phyloP scores from a whole-genome alignment of 129 eudicot genomes.

The Pittosporum tobira region DNA sequence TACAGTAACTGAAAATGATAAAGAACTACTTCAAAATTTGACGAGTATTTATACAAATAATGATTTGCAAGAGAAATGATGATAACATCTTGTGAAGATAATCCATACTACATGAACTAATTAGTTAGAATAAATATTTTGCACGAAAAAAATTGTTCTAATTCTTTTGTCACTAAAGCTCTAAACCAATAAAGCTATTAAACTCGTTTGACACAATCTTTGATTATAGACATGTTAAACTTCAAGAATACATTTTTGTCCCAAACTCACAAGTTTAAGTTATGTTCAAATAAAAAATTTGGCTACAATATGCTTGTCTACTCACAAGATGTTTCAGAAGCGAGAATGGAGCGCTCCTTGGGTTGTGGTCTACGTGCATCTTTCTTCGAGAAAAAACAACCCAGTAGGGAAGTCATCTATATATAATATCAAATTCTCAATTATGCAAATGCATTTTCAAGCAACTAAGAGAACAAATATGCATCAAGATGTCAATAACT shows the following conservation, averaged over 20 bases:
- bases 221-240: too few species aligned
- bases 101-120: too few species aligned
- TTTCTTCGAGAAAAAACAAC: slow-evolving; percentile 52
- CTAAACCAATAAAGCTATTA: too few species aligned
- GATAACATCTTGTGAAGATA: not conserved
- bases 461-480: not conserved
- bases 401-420: slow-evolving; percentile 31
- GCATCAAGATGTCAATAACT: not conserved
- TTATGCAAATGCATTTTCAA: slow-evolving; percentile 12
- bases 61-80: not conserved
- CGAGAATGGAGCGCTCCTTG: slow-evolving; percentile 47
- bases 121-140: too few species aligned
- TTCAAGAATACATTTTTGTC: not conserved
- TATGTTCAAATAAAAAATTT: not conserved
- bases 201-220: too few species aligned
- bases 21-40: slow-evolving; percentile 4
- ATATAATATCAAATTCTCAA: slow-evolving; percentile 13
- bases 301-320: not conserved
- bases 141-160: too few species aligned
- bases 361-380: slow-evolving; percentile 21
- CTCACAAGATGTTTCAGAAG: slow-evolving; percentile 82
- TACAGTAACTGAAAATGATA: slow-evolving; percentile 41
- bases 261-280: not conserved
- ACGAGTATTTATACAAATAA: not conserved
- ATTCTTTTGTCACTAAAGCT: too few species aligned